A percentile compares a stretch with the other conserved stretches of the same genome.
These are phyloP conservation scores for Aspergillus amoenus DNA, from an alignment of 2,329 filamentous ascomycete species.

Conservation along the genomic window DNA sequence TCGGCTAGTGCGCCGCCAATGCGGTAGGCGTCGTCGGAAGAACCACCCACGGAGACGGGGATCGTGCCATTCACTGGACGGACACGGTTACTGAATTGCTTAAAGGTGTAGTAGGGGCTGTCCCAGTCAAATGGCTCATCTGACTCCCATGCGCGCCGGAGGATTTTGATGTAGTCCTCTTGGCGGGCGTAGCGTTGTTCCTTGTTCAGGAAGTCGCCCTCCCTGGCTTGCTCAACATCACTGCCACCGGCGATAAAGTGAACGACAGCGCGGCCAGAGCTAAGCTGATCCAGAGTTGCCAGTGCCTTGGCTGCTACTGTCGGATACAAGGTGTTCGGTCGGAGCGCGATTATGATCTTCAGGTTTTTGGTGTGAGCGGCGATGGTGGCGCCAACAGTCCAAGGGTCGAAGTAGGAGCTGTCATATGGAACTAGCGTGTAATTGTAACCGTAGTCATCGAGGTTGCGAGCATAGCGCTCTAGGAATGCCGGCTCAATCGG, in stretches of 20 bases:
- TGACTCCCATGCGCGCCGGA: slow-evolving; percentile 59
- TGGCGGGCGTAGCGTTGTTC: slow-evolving; percentile 58
- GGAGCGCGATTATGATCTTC: slow-evolving; percentile 61
- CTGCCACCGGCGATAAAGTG: slow-evolving; percentile 64
- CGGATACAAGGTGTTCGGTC: slow-evolving; percentile 62
- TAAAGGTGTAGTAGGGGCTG: slow-evolving; percentile 60
- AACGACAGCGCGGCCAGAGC: slow-evolving; percentile 58
- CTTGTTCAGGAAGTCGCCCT: slow-evolving; percentile 61
- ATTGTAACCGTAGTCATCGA: slow-evolving; percentile 62
- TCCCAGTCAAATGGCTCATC: slow-evolving; percentile 62
- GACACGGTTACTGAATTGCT: slow-evolving; percentile 56
- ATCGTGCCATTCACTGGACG: slow-evolving; percentile 55
- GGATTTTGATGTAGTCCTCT: slow-evolving; percentile 63
- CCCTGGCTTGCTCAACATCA: slow-evolving; percentile 59
- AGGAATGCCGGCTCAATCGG: slow-evolving; percentile 57
- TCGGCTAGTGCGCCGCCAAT: slow-evolving; percentile 59
- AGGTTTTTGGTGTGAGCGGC: slow-evolving; percentile 58
- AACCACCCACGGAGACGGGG: slow-evolving; percentile 60
- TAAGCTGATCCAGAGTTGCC: slow-evolving; percentile 61
- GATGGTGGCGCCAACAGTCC: slow-evolving; percentile 60
- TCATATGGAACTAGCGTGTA: slow-evolving; percentile 63
- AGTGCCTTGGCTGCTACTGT: slow-evolving; percentile 63
- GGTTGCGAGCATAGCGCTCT: slow-evolving; percentile 54
- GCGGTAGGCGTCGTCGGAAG: slow-evolving; percentile 59
- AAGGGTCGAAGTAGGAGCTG: slow-evolving; percentile 57